These are phyloP conservation scores for Tolypocladium tundrense DNA, from an alignment of 2,329 filamentous ascomycete species.

Conservation along the genomic window DNA sequence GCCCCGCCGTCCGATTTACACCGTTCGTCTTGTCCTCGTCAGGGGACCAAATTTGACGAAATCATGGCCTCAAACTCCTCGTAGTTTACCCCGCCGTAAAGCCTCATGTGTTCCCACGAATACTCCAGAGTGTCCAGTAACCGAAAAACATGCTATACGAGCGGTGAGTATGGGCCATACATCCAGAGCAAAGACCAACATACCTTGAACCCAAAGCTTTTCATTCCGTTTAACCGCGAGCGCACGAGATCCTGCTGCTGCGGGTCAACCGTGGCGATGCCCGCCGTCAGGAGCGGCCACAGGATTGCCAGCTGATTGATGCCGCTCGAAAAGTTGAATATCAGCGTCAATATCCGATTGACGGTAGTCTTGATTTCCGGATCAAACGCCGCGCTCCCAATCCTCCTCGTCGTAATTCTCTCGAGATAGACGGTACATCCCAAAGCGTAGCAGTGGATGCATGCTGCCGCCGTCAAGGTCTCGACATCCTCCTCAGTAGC, in stretches of 20 bases:
- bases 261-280: constrained; percentile 3
- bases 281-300: constrained; percentile 3
- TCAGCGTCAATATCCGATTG: constrained; percentile 1
- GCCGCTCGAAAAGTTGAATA: constrained; percentile 3
- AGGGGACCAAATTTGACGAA: constrained; percentile 6
- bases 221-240: constrained; percentile 1
- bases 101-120: constrained; percentile 3
- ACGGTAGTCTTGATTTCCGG: not conserved
- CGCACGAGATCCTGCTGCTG: constrained; percentile 1
- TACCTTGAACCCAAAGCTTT: constrained; percentile 4
- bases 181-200: not conserved
- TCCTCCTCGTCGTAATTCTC: constrained; percentile 1
- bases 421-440: constrained; percentile 7
- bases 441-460: constrained; percentile 6
- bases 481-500: constrained; percentile 2
- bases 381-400: constrained; percentile 1
- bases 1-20: not conserved
- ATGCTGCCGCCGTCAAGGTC: constrained; percentile 5
- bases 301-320: constrained; percentile 4
- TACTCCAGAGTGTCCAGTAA: constrained; percentile 7
- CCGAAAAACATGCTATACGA: constrained; percentile 4
- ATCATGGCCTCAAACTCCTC: constrained; percentile 5
- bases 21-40: not conserved
- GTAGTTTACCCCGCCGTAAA: constrained; percentile 2
- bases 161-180: not conserved